Base-by-base conservation (phyloP, 345 rosid species). In the Salix suchowensis region DNA sequence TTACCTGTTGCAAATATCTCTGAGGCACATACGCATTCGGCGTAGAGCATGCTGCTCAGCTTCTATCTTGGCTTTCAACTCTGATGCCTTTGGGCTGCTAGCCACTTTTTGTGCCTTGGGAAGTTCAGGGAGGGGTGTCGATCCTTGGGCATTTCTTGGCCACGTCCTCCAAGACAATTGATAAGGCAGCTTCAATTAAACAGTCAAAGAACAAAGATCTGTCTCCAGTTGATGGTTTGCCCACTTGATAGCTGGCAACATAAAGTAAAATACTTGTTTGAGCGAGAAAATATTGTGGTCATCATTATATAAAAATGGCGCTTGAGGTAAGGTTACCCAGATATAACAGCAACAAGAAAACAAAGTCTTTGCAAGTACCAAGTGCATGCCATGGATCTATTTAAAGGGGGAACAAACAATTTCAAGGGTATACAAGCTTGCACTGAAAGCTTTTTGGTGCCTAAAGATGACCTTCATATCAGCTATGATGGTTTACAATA, bases 1-100 rank as follows among this genome's bases (percentile, higher is more conserved):
- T 88, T 88, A 94, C 98, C 98, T 85, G 72, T 96, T 96, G 88
- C 99, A 96, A 91, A 96, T 77, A 84, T 96, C 99, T 87, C 98
- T 88, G 73, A 96, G 97, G 87, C 99, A 96, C 97, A 94, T 96
- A 75, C 99, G 91, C 77, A 94, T 84, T 68, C 99, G 88, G 66
- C 98, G 94, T 81, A 96, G 97, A 61, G 98, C 95, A 86, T 96
- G 99, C 84, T 96, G 99, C 90, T 96, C 98, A 37, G 97, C 94
- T 87, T 94, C 99, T 73, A 91, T 90, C 89, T 92, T 90, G 72
- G 99, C 97, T 82, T 90, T 94, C 77, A 96, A 73, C 83, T 96
- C 98, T 62, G 98, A 93, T 23, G 90, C 89, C 88, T 93, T 96
- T 19, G 97, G 99, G 72, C 98, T 97, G 82, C 89, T 85, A 39